Evolutionary conservation across 1,139 yeast genomes (phyloP).

Genomic region (Kodamaea derodonti): DNA sequence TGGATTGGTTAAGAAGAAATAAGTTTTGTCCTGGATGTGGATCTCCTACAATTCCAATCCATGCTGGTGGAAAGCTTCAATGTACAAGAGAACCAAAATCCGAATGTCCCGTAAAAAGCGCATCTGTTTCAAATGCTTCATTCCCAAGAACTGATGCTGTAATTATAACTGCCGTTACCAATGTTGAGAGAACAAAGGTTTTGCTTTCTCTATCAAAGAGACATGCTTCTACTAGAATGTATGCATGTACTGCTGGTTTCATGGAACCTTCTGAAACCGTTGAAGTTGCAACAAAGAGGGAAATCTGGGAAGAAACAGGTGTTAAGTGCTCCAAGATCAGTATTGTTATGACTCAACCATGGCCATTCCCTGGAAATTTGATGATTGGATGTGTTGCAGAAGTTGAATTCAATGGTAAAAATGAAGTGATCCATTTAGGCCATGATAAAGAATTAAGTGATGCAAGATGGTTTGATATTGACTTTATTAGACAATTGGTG

Average conservation of each 20-base stretch:
- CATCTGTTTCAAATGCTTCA: conserved; percentile 55
- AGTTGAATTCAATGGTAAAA: conserved; percentile 55
- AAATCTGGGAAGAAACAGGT: conserved; percentile 95
- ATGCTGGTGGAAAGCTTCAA: conserved; percentile 76
- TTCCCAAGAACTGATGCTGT: conserved; percentile 94
- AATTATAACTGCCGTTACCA: conserved; percentile 74
- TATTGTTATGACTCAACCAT: conserved; percentile 76
- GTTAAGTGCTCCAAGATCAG: conserved; percentile 58
- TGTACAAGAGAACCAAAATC: conserved; percentile 41
- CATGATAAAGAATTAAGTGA: conserved; percentile 84
- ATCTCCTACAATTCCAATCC: conserved; percentile 57
- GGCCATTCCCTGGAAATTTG: conserved; percentile 94
- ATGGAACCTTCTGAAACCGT: conserved; percentile 93
- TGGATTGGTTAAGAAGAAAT: conserved; percentile 81
- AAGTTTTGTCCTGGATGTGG: conserved; percentile 91
- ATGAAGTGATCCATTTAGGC: conserved; percentile 62
- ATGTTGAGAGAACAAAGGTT: conserved; percentile 55
- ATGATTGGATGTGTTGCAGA: conserved; percentile 90
- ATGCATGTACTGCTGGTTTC: conserved; percentile 89
- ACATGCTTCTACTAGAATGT: conserved; percentile 47
- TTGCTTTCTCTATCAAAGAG: conserved; percentile 71
- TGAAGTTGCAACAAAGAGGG: conserved; percentile 84
- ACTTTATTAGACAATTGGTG: conserved; percentile 47
- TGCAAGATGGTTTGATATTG: conserved; percentile 76
- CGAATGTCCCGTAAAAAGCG: conserved; percentile 53